phyloP scores from a whole-genome alignment of 2,329 filamentous ascomycete species.

The Cryphonectria carpinicola region DNA sequence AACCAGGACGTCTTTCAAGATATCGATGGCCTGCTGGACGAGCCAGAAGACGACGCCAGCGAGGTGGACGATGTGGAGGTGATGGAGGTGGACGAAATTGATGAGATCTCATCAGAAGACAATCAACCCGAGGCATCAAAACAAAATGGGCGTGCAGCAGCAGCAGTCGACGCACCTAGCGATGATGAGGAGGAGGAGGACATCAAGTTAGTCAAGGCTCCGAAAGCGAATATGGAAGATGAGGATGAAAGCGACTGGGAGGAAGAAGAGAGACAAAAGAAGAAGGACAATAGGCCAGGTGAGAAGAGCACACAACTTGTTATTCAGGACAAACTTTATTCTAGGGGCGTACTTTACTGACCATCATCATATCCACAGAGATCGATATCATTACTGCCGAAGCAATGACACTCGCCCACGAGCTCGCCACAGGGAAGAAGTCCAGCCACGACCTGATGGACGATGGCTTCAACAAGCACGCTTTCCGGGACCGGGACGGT shows the following conservation, averaged over 20 bases:
- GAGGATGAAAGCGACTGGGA: conserved; percentile 55
- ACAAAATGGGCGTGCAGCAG: conserved; percentile 47
- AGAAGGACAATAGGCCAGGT: conserved; percentile 66
- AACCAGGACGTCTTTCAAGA: conserved; percentile 92
- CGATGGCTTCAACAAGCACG: conserved; percentile 90
- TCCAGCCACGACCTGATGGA: conserved; percentile 80
- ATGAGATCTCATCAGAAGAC: conserved; percentile 43
- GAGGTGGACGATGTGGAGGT: conserved; percentile 47
- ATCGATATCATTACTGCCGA: conserved; percentile 99
- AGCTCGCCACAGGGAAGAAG: conserved; percentile 84
- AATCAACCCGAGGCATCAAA: conserved; percentile 36
- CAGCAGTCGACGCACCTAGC: conserved; percentile 43
- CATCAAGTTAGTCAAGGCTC: conserved; percentile 66
- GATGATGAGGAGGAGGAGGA: conserved; percentile 41
- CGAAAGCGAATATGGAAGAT: conserved; percentile 44
- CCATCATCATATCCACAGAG: conserved; percentile 52
- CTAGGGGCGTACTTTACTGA: not conserved
- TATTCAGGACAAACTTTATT: not conserved
- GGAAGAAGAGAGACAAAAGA: conserved; percentile 65
- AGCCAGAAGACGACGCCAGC: conserved; percentile 42
- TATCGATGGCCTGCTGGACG: conserved; percentile 69
- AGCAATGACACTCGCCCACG: conserved; percentile 95
- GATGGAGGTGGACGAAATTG: conserved; percentile 39
- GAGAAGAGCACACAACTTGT: conserved; percentile 33
- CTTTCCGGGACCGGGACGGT: conserved; percentile 88